Base-by-base conservation (phyloP, 2,329 filamentous ascomycete genomes). In the Hypoxylon sp. region DNA sequence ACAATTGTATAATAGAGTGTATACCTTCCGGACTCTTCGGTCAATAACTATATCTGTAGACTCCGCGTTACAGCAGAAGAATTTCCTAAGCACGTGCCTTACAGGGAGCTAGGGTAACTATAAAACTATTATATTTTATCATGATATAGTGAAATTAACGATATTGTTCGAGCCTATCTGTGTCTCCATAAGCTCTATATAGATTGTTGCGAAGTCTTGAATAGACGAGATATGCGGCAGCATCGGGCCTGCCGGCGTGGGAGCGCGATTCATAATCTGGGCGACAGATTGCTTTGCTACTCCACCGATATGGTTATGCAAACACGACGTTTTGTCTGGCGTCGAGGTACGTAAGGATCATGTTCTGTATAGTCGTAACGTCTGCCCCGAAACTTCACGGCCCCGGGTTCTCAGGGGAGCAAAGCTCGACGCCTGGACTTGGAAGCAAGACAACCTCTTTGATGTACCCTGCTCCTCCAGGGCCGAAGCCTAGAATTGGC, bases 401-500 rank as follows among this genome's bases (percentile, higher is more conserved):
- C 17, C 1, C 14, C 14, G 14, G 3, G 14, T 13, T 14, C 14
- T 40, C 37, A 14, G 25, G 49, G 30, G 62, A 51, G 22, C 71
- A 1, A 68, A 66, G 66, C 69, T 69, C 6, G 68, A 72, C 0
- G 6, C 40, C 6, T 2, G 20, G 6, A 22, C 40, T 55, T 37
- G 51, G 51, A 25, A 73, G 60, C 14, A 59, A 57, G 27, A 71
- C 65, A 5, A 60, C 22, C 20, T 70, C 54, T 60, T 58, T 68
- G 20, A 63, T 70, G 54, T 61, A 73, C 20, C 72, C 65, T 3
- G 68, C 57, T 40, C 58, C 37, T 25, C 73, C 40, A 22, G 68
- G 72, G 13, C 61, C 66, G 51, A 73, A 66, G 46, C 71, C 67
- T 40, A 73, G 37, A 33, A 63, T 56, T 33, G 67, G 72, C 6